Evolutionary conservation across 2,329 filamentous ascomycete genomes (phyloP).

Genomic region (Nannizzia gypsea): DNA sequence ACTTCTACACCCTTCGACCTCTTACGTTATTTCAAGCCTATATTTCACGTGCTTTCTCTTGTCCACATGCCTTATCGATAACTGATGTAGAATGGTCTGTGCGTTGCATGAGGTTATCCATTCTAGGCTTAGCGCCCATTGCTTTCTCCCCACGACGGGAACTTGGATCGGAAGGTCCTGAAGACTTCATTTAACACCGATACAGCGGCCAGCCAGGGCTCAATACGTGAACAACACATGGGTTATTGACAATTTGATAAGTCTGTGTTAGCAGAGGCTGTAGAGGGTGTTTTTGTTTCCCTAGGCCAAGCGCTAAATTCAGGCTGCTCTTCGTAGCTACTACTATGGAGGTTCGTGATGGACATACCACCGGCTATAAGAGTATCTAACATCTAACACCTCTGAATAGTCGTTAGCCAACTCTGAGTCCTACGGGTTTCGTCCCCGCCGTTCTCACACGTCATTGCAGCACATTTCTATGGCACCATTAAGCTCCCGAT

Average conservation of each 20-base stretch:
- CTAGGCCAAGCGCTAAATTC: neutral
- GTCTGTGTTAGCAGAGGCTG: neutral
- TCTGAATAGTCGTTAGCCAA: conserved; percentile 14
- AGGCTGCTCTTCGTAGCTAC: neutral
- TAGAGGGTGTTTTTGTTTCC: neutral
- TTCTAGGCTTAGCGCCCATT: neutral
- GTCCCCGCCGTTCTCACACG: conserved; percentile 45
- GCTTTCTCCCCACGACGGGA: neutral
- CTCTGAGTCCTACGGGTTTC: conserved; percentile 22
- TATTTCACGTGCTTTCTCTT: neutral
- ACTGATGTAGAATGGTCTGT: neutral
- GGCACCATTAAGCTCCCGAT: conserved; percentile 46
- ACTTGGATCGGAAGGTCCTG: neutral
- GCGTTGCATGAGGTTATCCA: neutral
- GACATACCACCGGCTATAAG: neutral
- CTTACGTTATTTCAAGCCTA: too few species aligned
- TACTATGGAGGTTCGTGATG: neutral
- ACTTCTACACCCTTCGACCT: too few species aligned
- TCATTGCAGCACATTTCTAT: conserved; percentile 49
- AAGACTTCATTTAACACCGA: neutral
- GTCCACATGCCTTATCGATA: conserved; percentile 3
- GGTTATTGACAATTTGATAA: neutral
- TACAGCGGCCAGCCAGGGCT: neutral
- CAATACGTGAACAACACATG: neutral
- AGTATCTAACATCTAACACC: neutral